phyloP scores from a whole-genome alignment of 345 rosid genomes.

The Melastoma malabathricum region DNA sequence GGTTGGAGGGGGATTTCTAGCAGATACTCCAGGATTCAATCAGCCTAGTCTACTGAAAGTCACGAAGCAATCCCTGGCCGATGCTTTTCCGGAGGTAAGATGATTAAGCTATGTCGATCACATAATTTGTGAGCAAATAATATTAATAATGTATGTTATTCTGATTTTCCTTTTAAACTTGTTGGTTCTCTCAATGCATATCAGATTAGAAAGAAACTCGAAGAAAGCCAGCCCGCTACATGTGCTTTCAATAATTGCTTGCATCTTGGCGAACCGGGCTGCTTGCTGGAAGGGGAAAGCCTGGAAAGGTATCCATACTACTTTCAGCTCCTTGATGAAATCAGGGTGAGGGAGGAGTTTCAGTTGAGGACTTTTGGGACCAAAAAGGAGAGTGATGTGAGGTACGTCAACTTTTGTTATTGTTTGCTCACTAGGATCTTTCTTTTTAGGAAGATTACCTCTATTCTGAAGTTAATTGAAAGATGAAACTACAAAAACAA shows the following conservation, averaged over 20 bases:
- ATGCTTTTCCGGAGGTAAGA: constrained; percentile 79
- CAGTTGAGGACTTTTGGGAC: constrained; percentile 84
- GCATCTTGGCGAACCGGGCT: constrained; percentile 83
- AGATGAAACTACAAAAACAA: too few relatives aligned
- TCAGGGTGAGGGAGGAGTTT: constrained; percentile 75
- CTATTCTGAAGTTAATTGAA: too few relatives aligned
- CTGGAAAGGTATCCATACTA: constrained; percentile 84
- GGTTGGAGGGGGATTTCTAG: constrained; percentile 67
- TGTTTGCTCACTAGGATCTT: neutral
- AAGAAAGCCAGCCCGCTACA: constrained; percentile 27
- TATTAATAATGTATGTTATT: too few relatives aligned
- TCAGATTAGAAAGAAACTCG: constrained; percentile 39
- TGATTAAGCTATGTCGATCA: neutral
- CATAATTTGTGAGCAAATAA: too few relatives aligned
- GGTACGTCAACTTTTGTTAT: constrained; percentile 24
- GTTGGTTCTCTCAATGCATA: constrained; percentile 1
- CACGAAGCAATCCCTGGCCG: constrained; percentile 73
- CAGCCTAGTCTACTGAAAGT: constrained; percentile 88
- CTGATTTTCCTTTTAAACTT: neutral
- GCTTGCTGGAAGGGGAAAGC: constrained; percentile 47
- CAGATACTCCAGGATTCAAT: constrained; percentile 96
- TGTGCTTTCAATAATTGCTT: constrained; percentile 77
- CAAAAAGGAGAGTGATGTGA: constrained; percentile 72
- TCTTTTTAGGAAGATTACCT: too few relatives aligned
- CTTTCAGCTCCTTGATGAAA: constrained; percentile 77